Base-by-base conservation (phyloP, 352 stramenopile genomes). In the Pythium sukuiense region DNA sequence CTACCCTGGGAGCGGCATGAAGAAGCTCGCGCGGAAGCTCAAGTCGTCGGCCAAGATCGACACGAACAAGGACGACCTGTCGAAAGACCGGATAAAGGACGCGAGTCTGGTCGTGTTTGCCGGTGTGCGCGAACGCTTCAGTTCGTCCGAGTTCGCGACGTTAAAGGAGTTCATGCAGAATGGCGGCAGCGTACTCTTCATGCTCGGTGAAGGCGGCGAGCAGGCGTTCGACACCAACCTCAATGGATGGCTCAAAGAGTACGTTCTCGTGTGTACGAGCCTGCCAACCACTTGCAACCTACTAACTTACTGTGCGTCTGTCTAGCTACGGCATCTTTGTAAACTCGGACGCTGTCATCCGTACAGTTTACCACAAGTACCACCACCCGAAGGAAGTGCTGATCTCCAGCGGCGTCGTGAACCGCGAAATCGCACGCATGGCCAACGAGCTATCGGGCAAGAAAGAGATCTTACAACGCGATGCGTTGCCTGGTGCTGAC, bases 311-410 rank as follows among this genome's bases (percentile, higher is more conserved):
- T 0, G n/a, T 50, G 6, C 13, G n/a, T 27, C 18, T 50, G 14
- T 4, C 2, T 37, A 93, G 85, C 58, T 94, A 84, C 49, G 88
- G 88, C n/a, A 95, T 96, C 54, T 89, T 83, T 53, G 73, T 95
- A 55, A 95, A 96, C 55, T 71, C 79, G 20, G 93, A 98, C 64
- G 84, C 79, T 16, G 91, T 98, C 5, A 93, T 98, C 33, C 80
- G 95, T 48, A 97, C 90, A 13, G 90, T 97, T 27, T 99, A 98
- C 72, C 91, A 98, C 80, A 98, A 99, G 73, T 99, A 98, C 66
- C 83, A 98, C 46, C 96, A 99, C 65, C 96, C 96, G 1, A 98
- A 98, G 65, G 95, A 99, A 71, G 94, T 96, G 24, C 85, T 98
- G 58, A 95, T 99, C 32, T 93, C 89, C 1, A 97, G 96, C 59